These are phyloP conservation scores for Ophiostoma quercus DNA, from an alignment of 2,329 filamentous ascomycete species.

Conservation along the genomic window DNA sequence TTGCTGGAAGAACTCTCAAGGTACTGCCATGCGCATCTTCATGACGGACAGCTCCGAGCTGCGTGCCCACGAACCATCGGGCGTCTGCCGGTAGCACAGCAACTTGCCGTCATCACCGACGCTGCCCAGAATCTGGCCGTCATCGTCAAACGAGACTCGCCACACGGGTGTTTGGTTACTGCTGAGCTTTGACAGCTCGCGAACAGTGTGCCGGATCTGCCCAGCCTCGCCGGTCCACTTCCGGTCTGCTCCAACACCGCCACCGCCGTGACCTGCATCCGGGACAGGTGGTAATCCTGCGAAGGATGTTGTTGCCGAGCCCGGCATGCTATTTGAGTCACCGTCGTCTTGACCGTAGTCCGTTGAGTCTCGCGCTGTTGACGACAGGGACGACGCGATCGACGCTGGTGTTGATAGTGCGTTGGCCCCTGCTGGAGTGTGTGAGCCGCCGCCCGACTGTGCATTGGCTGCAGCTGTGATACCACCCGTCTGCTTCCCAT, in stretches of 20 bases:
- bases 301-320: constrained; percentile 23
- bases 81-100: constrained; percentile 56
- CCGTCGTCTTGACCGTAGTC: constrained; percentile 10
- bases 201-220: constrained; percentile 58
- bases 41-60: constrained; percentile 56
- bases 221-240: constrained; percentile 56
- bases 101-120: constrained; percentile 70
- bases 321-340: constrained; percentile 19
- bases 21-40: constrained; percentile 49
- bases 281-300: constrained; percentile 12
- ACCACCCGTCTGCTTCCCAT: constrained; percentile 11
- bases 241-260: constrained; percentile 39
- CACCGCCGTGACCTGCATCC: constrained; percentile 36
- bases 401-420: constrained; percentile 20
- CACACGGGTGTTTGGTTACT: constrained; percentile 67
- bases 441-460: neutral
- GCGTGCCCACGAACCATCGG: constrained; percentile 54
- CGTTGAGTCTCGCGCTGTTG: constrained; percentile 17
- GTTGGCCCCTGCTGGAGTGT: constrained; percentile 12
- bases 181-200: constrained; percentile 61
- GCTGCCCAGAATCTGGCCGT: constrained; percentile 67
- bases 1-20: neutral
- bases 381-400: constrained; percentile 22
- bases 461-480: constrained; percentile 18
- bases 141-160: constrained; percentile 65